A percentile compares a stretch with the other conserved stretches of the same genome.
These are phyloP conservation scores for Penicillium robsamsonii DNA, from an alignment of 495 filamentous ascomycete species.

Conservation along the genomic window DNA sequence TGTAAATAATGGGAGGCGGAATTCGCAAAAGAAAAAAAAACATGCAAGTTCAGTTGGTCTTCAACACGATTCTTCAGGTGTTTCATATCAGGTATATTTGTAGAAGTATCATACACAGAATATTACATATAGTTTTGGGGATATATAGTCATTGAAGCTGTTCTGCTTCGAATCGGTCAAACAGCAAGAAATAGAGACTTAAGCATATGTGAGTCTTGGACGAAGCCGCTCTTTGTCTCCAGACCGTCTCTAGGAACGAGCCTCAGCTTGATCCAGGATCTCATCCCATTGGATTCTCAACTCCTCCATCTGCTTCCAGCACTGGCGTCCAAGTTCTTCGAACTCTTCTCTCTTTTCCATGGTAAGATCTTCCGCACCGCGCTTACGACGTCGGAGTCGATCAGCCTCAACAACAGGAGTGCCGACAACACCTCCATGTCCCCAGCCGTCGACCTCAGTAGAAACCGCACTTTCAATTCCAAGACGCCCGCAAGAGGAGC, in stretches of 20 bases:
- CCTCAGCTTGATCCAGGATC: conserved; percentile 48
- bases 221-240: neutral
- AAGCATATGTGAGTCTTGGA: neutral
- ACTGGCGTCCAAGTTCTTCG: conserved; percentile 67
- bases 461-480: conserved; percentile 60
- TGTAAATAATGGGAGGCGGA: conserved; percentile 39
- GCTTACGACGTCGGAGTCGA: conserved; percentile 51
- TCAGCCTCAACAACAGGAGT: conserved; percentile 43
- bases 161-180: neutral
- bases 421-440: conserved; percentile 68
- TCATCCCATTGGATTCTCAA: conserved; percentile 76
- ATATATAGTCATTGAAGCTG: conserved; percentile 1
- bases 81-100: conserved; percentile 3
- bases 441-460: conserved; percentile 86
- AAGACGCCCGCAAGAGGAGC: conserved; percentile 57
- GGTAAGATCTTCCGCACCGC: conserved; percentile 57
- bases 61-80: conserved; percentile 4
- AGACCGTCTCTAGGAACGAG: neutral
- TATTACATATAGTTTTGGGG: conserved; percentile 5
- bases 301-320: conserved; percentile 84
- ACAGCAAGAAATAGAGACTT: neutral
- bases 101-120: neutral
- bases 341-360: conserved; percentile 65
- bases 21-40: conserved; percentile 8
- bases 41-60: conserved; percentile 14